phyloP scores from a whole-genome alignment of 2,329 filamentous ascomycete species.

The Bipolaris gigantea region DNA sequence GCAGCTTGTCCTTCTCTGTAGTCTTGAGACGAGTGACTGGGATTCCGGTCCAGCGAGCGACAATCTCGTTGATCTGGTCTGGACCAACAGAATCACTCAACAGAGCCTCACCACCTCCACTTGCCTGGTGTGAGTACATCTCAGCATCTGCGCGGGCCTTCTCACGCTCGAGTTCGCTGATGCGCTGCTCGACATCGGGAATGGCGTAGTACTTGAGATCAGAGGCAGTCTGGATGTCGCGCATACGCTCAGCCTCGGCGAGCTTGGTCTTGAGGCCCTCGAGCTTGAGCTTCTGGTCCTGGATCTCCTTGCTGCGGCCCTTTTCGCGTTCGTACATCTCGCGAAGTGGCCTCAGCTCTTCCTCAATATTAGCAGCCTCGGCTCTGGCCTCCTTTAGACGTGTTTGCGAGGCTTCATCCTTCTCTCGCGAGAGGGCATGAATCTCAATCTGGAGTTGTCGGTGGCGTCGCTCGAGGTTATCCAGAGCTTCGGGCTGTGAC shows the following conservation, averaged over 20 bases:
- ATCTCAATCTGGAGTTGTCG: conserved; percentile 97
- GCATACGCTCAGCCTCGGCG: conserved; percentile 86
- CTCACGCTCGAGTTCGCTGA: conserved; percentile 78
- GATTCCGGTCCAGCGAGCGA: conserved; percentile 96
- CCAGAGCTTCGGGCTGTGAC: conserved; percentile 93
- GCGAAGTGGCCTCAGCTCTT: conserved; percentile 86
- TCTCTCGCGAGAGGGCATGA: conserved; percentile 88
- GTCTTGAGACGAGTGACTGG: conserved; percentile 92
- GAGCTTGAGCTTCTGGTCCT: conserved; percentile 92
- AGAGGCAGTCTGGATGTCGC: conserved; percentile 83
- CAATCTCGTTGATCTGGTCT: conserved; percentile 98
- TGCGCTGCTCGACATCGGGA: conserved; percentile 81
- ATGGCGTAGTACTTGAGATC: conserved; percentile 98
- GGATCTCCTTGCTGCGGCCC: conserved; percentile 84
- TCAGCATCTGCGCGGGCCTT: conserved; percentile 78
- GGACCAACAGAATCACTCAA: conserved; percentile 92
- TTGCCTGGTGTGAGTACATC: conserved; percentile 58
- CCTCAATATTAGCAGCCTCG: conserved; percentile 90
- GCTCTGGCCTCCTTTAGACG: conserved; percentile 82
- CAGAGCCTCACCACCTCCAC: conserved; percentile 64
- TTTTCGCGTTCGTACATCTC: conserved; percentile 97
- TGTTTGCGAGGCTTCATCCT: conserved; percentile 86
- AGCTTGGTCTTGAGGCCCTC: conserved; percentile 89
- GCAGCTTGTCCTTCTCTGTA: conserved; percentile 96
- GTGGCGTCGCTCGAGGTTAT: conserved; percentile 86